Evolutionary conservation across 2,329 filamentous ascomycete genomes (phyloP), one percentile per base, ranked within the genome.

Genomic region (Colletotrichum tanaceti): DNA sequence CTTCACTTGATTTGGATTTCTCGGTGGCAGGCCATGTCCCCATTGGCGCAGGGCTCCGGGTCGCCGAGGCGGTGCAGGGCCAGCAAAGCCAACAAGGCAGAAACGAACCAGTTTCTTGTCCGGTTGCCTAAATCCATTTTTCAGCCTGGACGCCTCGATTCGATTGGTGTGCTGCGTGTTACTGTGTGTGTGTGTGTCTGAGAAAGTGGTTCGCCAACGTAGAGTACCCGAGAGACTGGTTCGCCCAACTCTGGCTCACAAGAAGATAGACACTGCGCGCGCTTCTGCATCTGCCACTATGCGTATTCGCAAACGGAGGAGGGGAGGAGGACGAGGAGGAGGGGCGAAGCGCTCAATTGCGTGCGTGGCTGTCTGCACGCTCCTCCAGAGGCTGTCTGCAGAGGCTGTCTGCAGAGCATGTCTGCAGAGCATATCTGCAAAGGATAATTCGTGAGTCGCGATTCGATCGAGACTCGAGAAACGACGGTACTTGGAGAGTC

Each of bases 11-110:
- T 20, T 44, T n/a, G 43, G 20, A 43, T 46, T 65, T 65, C 39
- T 69, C 66, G 66, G 62, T 61, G 55, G 49, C 22, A 53, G 55
- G 22, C 7, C 5, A 11, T 46, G 50, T 22, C 32, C 28, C 54
- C 39, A 70, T 70, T 70, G 67, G 67, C 39, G 6, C 35, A 58
- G 47, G 28, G 28, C 43, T 35, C 32, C 43, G 55, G n/a, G 28
- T 53, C 32, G 50, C 38, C 32, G 57, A 43, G 67, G 67, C 67
- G 32, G 67, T 62, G 67, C 67, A 70, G 41, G 63, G 58, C 46
- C 46, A 58, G 58, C 58, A 28, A 61, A 41, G 22, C 63, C 58
- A 49, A 41, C 63, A 58, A 70, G 67, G 63, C 67, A 70, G 67
- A 67, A 50, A 70, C 46, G 58, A 39, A 41, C 20, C 28, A 16